Evolutionary conservation across 768 basidiomycete species (phyloP).

Genomic region (Suillus luteus): DNA sequence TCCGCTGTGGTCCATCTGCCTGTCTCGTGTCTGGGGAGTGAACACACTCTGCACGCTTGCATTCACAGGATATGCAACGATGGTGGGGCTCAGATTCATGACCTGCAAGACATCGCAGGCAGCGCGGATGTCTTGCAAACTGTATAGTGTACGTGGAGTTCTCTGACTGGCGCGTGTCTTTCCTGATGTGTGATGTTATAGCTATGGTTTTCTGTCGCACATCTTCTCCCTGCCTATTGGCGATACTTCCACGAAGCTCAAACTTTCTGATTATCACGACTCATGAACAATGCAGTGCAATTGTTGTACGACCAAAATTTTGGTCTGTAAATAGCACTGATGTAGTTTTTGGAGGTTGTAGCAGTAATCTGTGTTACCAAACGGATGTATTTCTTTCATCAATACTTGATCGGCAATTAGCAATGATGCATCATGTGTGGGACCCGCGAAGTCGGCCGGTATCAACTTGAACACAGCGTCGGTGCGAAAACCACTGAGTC

Average conservation of each 20-base stretch:
- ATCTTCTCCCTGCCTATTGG: conserved; percentile 18
- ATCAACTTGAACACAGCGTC: neutral
- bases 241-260: conserved; percentile 7
- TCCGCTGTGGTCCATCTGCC: conserved; percentile 29
- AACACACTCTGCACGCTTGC: conserved; percentile 13
- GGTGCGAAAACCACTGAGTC: neutral
- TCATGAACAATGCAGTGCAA: neutral
- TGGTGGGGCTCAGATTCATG: conserved; percentile 24
- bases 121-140: conserved; percentile 26
- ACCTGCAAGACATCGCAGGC: conserved; percentile 19
- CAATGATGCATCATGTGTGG: neutral
- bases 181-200: neutral
- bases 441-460: neutral
- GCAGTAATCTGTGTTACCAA: neutral
- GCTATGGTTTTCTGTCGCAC: conserved; percentile 13
- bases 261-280: neutral
- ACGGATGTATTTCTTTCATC: neutral
- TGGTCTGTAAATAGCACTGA: neutral
- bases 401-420: neutral
- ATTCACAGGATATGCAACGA: conserved; percentile 22
- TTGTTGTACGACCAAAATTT: neutral
- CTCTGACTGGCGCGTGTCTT: neutral
- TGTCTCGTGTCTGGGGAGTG: conserved; percentile 24
- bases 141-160: conserved; percentile 24
- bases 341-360: conserved; percentile 1